These are phyloP conservation scores for Boletus pseudo-olivaceus DNA, from an alignment of 768 basidiomycete genomes.

Conservation along the genomic window DNA sequence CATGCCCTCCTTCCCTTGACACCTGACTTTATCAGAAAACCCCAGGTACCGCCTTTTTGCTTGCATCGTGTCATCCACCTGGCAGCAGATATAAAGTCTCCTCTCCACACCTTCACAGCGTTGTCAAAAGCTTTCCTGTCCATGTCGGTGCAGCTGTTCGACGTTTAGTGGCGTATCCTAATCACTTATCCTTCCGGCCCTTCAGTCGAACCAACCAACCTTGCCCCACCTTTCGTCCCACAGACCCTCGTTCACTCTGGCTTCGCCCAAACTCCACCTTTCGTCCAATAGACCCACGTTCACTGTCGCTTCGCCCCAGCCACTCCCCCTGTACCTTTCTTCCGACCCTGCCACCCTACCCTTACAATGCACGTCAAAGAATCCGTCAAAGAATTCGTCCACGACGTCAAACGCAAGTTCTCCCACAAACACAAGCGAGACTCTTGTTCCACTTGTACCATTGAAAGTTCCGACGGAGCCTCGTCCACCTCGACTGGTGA, in stretches of 20 bases:
- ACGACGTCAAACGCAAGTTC: slow-evolving; percentile 32
- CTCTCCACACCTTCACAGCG: slow-evolving; percentile 6
- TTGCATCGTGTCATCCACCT: not conserved
- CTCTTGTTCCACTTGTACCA: slow-evolving; percentile 10
- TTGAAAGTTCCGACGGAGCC: slow-evolving; percentile 5
- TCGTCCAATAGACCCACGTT: not conserved
- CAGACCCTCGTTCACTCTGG: slow-evolving; percentile 1
- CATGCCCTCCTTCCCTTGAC: too few species aligned
- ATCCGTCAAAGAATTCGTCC: slow-evolving; percentile 27
- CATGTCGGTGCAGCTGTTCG: slow-evolving; percentile 1
- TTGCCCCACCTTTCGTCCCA: not conserved
- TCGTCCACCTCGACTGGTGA: slow-evolving; percentile 15
- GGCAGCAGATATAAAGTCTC: slow-evolving; percentile 1
- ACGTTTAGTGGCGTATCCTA: not conserved
- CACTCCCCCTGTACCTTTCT: not conserved
- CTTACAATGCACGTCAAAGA: slow-evolving; percentile 30
- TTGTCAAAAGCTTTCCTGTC: not conserved
- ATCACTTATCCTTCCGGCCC: not conserved
- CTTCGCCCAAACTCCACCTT: not conserved
- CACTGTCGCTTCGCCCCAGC: not conserved
- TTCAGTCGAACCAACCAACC: not conserved
- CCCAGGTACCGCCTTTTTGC: too few species aligned
- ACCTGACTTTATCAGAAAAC: not conserved
- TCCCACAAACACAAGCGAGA: slow-evolving; percentile 25
- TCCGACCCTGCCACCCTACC: not conserved